Evolutionary conservation across 2,329 filamentous ascomycete genomes (phyloP), one percentile per base, ranked within the genome.

Genomic region (Arthrocladium fulminans): DNA sequence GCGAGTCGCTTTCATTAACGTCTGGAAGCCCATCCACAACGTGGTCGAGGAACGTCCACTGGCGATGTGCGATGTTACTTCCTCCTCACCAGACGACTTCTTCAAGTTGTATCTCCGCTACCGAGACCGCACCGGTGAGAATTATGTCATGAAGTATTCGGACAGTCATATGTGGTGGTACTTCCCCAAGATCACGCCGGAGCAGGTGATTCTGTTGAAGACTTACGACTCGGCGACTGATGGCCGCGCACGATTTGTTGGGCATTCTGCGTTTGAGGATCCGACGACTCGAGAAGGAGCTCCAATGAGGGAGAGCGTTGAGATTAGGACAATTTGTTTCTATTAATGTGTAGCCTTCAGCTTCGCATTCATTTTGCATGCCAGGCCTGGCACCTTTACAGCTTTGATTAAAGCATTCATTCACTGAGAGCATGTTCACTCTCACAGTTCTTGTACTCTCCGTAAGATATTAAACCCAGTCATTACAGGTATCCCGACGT

Each of bases 1-100:
- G 6, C 66, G 72, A 7, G 65, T 68, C 34, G 69, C 72, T 9
- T 73, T 74, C 47, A 67, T 74, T 57, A 75, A 75, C 45, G 69
- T 75, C 23, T 75, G 72, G 72, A 71, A 73, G 22, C 72, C 72
- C 0, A 65, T 75, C 19, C 19, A 49, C 37, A 65, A 46, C 15
- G 45, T 48, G 9, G 67, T 69, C 20, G 64, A 68, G 52, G 67
- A 69, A 48, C 62, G 64, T 10, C 67, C 66, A 1, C 57, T 69
- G 5, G 65, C 66, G 7, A 68, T 69, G 66, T 67, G 64, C 53
- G 66, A 69, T 41, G 63, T 65, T 20, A 55, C 57, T 15, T 62
- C 65, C 5, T 63, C 64, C 25, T 57, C 61, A 3, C 52, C 59
- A 2, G 56, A 60, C 2, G 66, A 69, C 51, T 68, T 68, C 54